Evolutionary conservation across 768 basidiomycete genomes (phyloP), one percentile per base, ranked within the genome.

Genomic region (Lentinus brumalis): DNA sequence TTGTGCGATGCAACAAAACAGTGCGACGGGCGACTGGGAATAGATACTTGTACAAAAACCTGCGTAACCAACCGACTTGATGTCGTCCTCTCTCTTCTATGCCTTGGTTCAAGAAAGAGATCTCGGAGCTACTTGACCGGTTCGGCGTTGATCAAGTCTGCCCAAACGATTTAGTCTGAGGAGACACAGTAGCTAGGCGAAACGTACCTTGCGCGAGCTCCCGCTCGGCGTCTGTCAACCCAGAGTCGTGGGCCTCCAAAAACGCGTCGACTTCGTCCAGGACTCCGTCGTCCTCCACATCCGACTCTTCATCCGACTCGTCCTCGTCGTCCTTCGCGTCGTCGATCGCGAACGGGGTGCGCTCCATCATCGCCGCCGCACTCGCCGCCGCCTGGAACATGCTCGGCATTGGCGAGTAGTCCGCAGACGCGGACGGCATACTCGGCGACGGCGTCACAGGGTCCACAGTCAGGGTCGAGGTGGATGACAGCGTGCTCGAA

Each of bases 261-360:
- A 96, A 96, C 0, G 94, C 94, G 69, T 96, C 94, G 35, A 89
- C 92, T 81, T 96, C 95, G 69, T 96, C 92, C 87, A 98, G 83
- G 50, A 96, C 92, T 59, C 85, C 86, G 63, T 89, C 87, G 57
- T 88, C 87, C 49, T 84, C 86, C 52, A 72, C 78, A 21, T 75
- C 80, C 41, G 61, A 66, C 52, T 81, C 85, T 14, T 77, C 77
- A 30, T 84, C 86, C 5, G 81, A 84, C 31, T 77, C 76, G 71
- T 91, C 89, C 0, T 91, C 92, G 11, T 89, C 91, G 59, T 93
- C 92, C 54, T 87, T 89, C 4, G 88, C 92, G 74, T 95, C 94
- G 70, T 99, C 97, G 61, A 98, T 97, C n/a, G 94, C 94, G 72
- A 99, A 99, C 64, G 90, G 89, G 29, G 93, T 94, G 45, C 96